Base-by-base conservation (phyloP, 805 yeast species). In the Candida oleophila region DNA sequence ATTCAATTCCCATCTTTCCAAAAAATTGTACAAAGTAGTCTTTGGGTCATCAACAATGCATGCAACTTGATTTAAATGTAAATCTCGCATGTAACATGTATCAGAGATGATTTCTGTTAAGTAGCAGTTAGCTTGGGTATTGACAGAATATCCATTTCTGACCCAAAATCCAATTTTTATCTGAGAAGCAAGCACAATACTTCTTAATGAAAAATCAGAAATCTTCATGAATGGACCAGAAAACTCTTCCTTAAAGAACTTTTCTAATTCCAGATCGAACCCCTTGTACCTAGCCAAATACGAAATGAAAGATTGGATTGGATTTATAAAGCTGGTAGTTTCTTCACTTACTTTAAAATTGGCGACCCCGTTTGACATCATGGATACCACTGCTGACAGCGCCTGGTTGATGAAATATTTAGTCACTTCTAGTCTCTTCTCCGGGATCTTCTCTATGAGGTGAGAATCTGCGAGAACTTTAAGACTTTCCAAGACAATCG, bases 131-230 rank as follows among this genome's bases (percentile, higher is more conserved):
- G 38, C 76, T 70, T 3, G 80, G 61, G 11, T 25, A 25, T 25
- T 25, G 1, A 75, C 78, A 4, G 78, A 71, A 44, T 69, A 57
- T 18, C 94, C 94, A 56, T 86, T 86, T 65, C 92, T 76, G 2
- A 86, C 77, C 94, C 94, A 86, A 50, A 78, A 80, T 1, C 87
- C 87, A 1, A 78, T 66, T 30, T 75, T 76, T 2, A 84, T 78
- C 55, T 86, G 92, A 3, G 83, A 65, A 16, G 78, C 74, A 25
- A 85, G 65, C 1, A 83, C 89, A 28, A 82, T 66, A 14, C 84
- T 76, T 59, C 86, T 73, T 42, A 86, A 60, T 0, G 85, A 74
- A 43, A 76, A 69, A 59, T 84, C 89, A 0, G 86, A 71, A 15
- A 82, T 69, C 3, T 61, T 60, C 44, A 77, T 53, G 48, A 78